Base-by-base conservation (phyloP, 2,329 filamentous ascomycete genomes). In the Fusarium oxysporum region DNA sequence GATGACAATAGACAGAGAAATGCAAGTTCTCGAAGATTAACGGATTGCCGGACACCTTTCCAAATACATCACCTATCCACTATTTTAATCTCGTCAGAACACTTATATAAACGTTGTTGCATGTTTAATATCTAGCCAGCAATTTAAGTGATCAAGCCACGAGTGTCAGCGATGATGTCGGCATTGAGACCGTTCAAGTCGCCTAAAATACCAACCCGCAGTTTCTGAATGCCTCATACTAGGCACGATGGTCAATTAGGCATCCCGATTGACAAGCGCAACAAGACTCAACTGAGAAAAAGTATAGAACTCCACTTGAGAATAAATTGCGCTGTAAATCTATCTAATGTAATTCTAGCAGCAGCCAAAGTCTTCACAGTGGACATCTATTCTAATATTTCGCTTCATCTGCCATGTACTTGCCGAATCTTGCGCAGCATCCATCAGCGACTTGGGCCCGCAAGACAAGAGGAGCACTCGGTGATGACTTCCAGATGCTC, bases 261-360 rank as follows among this genome's bases (percentile, higher is more conserved):
- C 13, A 25, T 16, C 11, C 19, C n/a, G 5, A 21, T 28, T n/a
- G 16, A 16, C 4, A 13, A 53, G 19, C 5, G 10, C 5, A n/a
- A 45, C 13, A 8, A 9, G 16, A 13, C n/a, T 25, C 1, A 17
- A 16, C 6, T 4, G 13, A 7, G 8, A 41, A 41, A 23, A 6
- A 10, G 7, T 21, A 28, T 21, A 21, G 12, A 6, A 32, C 11
- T 16, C 19, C 5, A 21, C 8, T 19, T 23, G 0, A 23, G 2
- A 43, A 16, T 8, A 23, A 21, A 13, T 2, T 19, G 3, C 6
- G 2, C 7, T 33, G 4, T 6, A 16, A 9, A 1, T 33, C 7
- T 45, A 16, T 45, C 0, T 4, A 7, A 32, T 40, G 2, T 30
- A 11, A 17, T 30, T n/a, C 11, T 13, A 41, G 33, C 23, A 63